Base-by-base conservation (phyloP, 1,139 yeast genomes). In the Spencermartinsiella ligniputridi region DNA sequence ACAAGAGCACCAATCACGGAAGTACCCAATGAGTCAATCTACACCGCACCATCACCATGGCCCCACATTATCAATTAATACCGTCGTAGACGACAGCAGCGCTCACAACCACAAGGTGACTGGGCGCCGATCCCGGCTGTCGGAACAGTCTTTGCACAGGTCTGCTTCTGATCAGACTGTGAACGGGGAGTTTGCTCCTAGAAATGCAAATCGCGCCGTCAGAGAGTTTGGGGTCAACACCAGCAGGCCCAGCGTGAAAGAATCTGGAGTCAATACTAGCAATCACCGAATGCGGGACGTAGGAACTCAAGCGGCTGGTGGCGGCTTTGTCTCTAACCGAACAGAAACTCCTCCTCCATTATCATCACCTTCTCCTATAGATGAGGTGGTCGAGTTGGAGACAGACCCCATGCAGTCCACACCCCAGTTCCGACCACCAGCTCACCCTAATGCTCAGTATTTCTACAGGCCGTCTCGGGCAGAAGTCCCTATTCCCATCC, bases 141-240 rank as follows among this genome's bases (percentile, higher is more conserved):
- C 32, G 15, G n/a, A n/a, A n/a, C n/a, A n/a, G n/a, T n/a, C n/a
- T n/a, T n/a, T n/a, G n/a, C n/a, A n/a, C n/a, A n/a, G n/a, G n/a
- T n/a, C n/a, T n/a, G n/a, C n/a, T n/a, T n/a, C n/a, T n/a, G 32
- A 27, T 6, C 32, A 27, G n/a, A 27, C 32, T 27, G 32, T 27
- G 32, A 9, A 15, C 5, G 32, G 15, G n/a, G 32, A 27, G 5
- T 6, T 22, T 22, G 25, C 25, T 11, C 9, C 6, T 6, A 8
- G 6, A 8, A 11, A 11, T 22, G 25, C 6, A 11, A 11, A 8
- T 11, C 6, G 25, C 6, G 25, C 6, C 9, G 25, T 22, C 25
- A 22, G 15, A n/a, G 15, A 27, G 5, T 9, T n/a, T 11, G 32
- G 32, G 15, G 32, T 27, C 15, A 27, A 27, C 15, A 27, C 32